phyloP scores from a whole-genome alignment of 179 eudicot species.

The Sideroxylon spinosum region DNA sequence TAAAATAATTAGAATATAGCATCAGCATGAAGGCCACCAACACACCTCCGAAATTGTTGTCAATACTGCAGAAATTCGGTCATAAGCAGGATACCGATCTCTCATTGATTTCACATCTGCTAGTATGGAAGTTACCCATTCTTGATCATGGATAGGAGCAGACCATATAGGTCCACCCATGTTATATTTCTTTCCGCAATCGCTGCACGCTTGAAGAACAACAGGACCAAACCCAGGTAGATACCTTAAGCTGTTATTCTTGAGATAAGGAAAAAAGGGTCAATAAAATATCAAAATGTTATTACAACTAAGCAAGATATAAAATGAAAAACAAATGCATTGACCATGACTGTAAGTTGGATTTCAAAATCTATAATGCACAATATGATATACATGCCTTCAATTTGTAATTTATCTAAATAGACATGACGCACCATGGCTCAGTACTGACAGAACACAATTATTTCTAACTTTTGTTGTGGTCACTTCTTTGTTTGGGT shows the following conservation, averaged over 20 bases:
- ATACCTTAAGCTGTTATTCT: conserved; percentile 70
- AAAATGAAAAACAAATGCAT: neutral
- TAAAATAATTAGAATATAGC: neutral
- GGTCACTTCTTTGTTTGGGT: neutral
- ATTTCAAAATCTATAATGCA: neutral
- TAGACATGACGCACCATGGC: neutral
- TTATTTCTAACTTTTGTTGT: neutral
- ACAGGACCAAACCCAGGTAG: conserved; percentile 90
- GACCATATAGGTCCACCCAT: conserved; percentile 99
- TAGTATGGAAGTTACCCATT: conserved; percentile 83
- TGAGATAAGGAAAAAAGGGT: conserved; percentile 12
- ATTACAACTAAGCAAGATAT: neutral
- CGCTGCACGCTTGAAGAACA: conserved; percentile 79
- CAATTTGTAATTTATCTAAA: neutral
- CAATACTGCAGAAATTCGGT: conserved; percentile 66
- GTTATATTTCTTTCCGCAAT: conserved; percentile 85
- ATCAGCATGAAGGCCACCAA: conserved; percentile 3
- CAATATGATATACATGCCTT: neutral
- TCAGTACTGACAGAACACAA: neutral
- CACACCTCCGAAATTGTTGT: conserved; percentile 92
- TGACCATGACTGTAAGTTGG: neutral
- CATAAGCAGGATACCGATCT: conserved; percentile 77
- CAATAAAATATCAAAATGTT: conserved; percentile 10
- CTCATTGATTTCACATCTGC: conserved; percentile 64
- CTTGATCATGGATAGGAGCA: conserved; percentile 92